Evolutionary conservation across 2,329 filamentous ascomycete species (phyloP).

Genomic region (Neofusicoccum kwambonambiense): DNA sequence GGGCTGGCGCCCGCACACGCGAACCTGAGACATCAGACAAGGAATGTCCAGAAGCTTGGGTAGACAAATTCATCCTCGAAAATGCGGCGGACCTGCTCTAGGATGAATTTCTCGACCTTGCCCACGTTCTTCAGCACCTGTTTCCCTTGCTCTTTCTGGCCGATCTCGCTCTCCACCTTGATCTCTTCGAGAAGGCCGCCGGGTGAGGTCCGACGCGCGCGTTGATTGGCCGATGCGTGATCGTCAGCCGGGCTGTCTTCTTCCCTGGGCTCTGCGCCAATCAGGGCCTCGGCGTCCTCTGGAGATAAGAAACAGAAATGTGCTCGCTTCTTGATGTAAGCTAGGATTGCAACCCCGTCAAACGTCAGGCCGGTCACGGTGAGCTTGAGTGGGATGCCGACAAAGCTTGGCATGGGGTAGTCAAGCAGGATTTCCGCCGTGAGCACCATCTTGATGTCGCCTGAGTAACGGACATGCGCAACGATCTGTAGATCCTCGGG

Average conservation of each 20-base stretch:
- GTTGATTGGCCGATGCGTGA: constrained; percentile 20
- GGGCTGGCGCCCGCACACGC: constrained; percentile 16
- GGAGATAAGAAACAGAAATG: constrained; percentile 94
- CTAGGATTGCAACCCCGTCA: constrained; percentile 89
- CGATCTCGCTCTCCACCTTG: constrained; percentile 95
- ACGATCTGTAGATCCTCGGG: constrained; percentile 91
- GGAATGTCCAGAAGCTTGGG: constrained; percentile 96
- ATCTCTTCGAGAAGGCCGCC: constrained; percentile 88
- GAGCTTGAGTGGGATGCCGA: constrained; percentile 88
- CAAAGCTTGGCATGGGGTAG: constrained; percentile 98
- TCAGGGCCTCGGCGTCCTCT: constrained; percentile 76
- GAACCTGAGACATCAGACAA: constrained; percentile 58
- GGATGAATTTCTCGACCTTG: constrained; percentile 95
- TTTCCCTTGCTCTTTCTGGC: constrained; percentile 83
- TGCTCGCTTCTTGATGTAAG: constrained; percentile 82
- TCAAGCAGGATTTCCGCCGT: constrained; percentile 95
- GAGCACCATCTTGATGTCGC: constrained; percentile 81
- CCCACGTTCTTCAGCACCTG: constrained; percentile 97
- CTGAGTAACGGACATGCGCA: constrained; percentile 84
- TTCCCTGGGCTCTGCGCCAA: constrained; percentile 41
- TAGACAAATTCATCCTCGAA: constrained; percentile 99
- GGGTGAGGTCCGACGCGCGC: constrained; percentile 46
- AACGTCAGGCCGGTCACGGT: constrained; percentile 95
- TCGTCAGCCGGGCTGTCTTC: constrained; percentile 24
- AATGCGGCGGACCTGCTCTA: constrained; percentile 93